Evolutionary conservation across 1,284 basidiomycete species (phyloP), one percentile per base, ranked within the genome.

Genomic region (Cryptococcus sp.): DNA sequence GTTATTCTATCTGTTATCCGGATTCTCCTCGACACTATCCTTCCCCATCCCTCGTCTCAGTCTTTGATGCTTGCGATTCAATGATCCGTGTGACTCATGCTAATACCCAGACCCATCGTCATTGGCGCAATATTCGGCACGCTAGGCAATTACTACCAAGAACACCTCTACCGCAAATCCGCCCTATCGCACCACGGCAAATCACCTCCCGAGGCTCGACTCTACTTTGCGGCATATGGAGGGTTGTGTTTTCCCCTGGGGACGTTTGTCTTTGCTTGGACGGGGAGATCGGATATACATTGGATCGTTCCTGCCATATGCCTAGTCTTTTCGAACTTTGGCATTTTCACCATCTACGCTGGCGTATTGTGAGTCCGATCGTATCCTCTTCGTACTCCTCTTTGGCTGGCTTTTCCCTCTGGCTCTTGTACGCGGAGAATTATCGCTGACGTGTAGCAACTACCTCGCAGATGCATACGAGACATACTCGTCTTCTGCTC

Each of bases 41-140:
- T n/a, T n/a, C n/a, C n/a, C n/a, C n/a, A n/a, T n/a, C n/a, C n/a
- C n/a, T n/a, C n/a, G n/a, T n/a, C n/a, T n/a, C n/a, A n/a, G n/a
- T n/a, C n/a, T n/a, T 32, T 16, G 31, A 32, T 32, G 31, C 31
- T 32, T 16, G 16, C 31, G 31, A 32, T 32, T 16, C 31, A 9
- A 9, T 21, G 23, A 38, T 38, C 18, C 10, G 25, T 4, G 14
- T 26, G 39, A 16, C 3, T 19, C 7, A 9, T 7, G 23, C 10
- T 28, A 4, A 25, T 26, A 21, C 39, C 24, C 43, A 66, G 69
- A 16, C 50, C 54, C 2, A 59, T 69, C 6, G 58, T 84, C 55
- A 58, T 77, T 32, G 88, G 87, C 10, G 82, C 85, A 2, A 78
- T 81, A 57, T 51, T 89, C 34, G 88, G 86, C 0, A 83, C 85